These are phyloP conservation scores for Aureoboletus auriporus DNA, from an alignment of 768 basidiomycete species.

Conservation along the genomic window DNA sequence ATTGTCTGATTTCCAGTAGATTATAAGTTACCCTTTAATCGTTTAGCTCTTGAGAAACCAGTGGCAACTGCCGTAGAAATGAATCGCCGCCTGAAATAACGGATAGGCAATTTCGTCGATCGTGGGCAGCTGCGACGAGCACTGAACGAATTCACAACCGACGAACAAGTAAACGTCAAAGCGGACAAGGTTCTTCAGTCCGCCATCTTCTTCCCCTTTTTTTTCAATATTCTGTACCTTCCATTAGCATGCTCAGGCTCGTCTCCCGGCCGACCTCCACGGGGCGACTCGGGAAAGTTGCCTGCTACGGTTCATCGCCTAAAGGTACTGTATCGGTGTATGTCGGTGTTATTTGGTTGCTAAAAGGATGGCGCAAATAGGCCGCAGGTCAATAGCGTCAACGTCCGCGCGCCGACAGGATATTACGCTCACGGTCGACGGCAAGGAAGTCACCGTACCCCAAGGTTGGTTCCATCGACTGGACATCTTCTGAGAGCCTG, in stretches of 20 bases:
- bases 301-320: conserved; percentile 36
- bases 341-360: background rate
- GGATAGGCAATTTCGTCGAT: conserved; percentile 21
- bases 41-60: too few relatives aligned
- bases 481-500: background rate
- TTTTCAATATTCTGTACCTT: conserved; percentile 12
- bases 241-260: conserved; percentile 57
- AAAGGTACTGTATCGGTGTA: conserved; percentile 23
- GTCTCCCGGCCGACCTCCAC: conserved; percentile 64
- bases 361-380: conserved; percentile 30
- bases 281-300: conserved; percentile 67
- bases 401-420: conserved; percentile 66
- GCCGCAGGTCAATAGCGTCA: conserved; percentile 60
- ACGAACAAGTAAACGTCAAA: conserved; percentile 12
- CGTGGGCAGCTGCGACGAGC: conserved; percentile 43
- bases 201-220: conserved; percentile 20
- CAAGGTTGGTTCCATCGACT: conserved; percentile 61
- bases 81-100: conserved; percentile 20
- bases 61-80: conserved; percentile 11
- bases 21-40: too few relatives aligned
- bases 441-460: conserved; percentile 95
- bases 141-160: conserved; percentile 18
- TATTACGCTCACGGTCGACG: conserved; percentile 92
- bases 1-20: too few relatives aligned
- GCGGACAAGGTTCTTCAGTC: conserved; percentile 11